These are phyloP conservation scores for Parastagonospora nodorum DNA, from an alignment of 2,329 filamentous ascomycete species.

Conservation along the genomic window DNA sequence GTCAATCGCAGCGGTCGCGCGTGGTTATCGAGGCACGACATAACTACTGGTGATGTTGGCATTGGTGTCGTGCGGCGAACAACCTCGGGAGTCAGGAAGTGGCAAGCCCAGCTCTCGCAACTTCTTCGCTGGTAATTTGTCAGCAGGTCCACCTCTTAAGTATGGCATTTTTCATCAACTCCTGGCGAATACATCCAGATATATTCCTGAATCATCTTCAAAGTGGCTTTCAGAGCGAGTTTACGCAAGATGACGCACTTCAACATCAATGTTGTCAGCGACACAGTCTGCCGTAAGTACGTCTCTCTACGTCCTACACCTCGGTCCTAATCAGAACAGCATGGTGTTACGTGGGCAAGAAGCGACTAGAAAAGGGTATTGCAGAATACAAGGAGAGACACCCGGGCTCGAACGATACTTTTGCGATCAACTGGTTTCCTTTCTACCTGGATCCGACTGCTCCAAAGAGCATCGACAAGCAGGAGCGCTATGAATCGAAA, in stretches of 20 bases:
- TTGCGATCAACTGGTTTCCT: conserved; percentile 75
- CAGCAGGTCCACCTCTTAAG: conserved; percentile 16
- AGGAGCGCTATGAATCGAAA: conserved; percentile 63
- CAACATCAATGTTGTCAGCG: conserved; percentile 75
- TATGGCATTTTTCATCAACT: neutral
- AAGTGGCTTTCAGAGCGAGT: conserved; percentile 41
- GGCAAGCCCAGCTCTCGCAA: conserved; percentile 8
- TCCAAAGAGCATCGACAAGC: conserved; percentile 60
- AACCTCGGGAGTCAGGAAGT: conserved; percentile 14
- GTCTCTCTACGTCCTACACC: neutral
- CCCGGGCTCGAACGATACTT: conserved; percentile 67
- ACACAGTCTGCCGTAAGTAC: conserved; percentile 74
- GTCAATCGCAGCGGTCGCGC: too few relatives aligned
- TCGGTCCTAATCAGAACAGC: conserved; percentile 21
- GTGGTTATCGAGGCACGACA: neutral
- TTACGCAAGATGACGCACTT: conserved; percentile 59
- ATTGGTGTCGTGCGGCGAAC: neutral
- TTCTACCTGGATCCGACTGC: conserved; percentile 78
- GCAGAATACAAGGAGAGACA: conserved; percentile 65
- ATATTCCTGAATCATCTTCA: conserved; percentile 16
- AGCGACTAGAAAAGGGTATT: conserved; percentile 75
- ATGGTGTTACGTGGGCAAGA: conserved; percentile 76
- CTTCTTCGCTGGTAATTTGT: conserved; percentile 24
- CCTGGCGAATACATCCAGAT: neutral
- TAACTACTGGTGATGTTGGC: neutral